These are phyloP conservation scores for Irpex rosettiformis DNA, from an alignment of 1,284 basidiomycete species.

Conservation along the genomic window DNA sequence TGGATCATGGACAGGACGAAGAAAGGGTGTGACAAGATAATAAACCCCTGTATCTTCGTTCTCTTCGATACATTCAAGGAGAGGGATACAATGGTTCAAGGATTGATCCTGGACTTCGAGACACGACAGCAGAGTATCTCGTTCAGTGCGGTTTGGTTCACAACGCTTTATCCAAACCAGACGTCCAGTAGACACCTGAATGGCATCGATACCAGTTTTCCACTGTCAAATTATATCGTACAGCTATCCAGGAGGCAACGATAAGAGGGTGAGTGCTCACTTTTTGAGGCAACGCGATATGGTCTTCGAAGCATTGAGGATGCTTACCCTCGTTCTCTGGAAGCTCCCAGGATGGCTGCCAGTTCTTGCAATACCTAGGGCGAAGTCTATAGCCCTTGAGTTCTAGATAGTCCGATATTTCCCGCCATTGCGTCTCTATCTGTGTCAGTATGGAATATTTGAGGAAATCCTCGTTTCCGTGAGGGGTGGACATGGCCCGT, in stretches of 20 bases:
- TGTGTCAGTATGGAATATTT: neutral
- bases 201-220: neutral
- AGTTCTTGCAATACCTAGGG: neutral
- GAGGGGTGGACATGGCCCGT: neutral
- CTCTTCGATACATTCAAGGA: neutral
- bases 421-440: neutral
- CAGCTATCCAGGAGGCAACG: neutral
- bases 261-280: neutral
- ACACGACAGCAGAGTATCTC: neutral
- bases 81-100: neutral
- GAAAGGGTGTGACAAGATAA: conserved; percentile 27
- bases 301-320: neutral
- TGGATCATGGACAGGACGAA: conserved; percentile 19
- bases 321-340: neutral
- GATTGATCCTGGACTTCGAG: neutral
- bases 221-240: neutral
- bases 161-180: neutral
- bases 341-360: neutral
- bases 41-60: conserved; percentile 9
- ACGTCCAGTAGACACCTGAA: neutral
- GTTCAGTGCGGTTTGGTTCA: neutral
- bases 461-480: neutral
- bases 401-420: neutral
- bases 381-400: neutral
- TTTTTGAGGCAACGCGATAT: neutral